Evolutionary conservation across 495 filamentous ascomycete species (phyloP).

Genomic region (Aspergillus steynii): DNA sequence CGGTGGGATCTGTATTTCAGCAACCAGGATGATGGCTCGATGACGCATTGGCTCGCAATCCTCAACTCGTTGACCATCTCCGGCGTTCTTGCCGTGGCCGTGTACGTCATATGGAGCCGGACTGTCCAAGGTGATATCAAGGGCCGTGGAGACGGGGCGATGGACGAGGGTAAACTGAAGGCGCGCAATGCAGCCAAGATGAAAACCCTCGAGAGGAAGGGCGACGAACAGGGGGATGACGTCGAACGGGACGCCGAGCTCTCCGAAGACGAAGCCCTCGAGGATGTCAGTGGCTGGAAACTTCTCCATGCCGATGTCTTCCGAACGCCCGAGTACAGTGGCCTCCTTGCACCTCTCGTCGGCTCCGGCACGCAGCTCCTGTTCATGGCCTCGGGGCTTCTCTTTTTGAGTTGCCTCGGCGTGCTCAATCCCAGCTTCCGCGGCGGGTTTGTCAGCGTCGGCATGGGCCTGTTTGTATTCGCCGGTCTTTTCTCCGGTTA

Average conservation of each 20-base stretch:
- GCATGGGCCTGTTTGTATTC: conserved; percentile 82
- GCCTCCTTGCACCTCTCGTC: conserved; percentile 79
- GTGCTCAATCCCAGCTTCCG: conserved; percentile 89
- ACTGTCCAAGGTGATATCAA: conserved; percentile 84
- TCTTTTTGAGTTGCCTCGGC: conserved; percentile 79
- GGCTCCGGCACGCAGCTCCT: conserved; percentile 89
- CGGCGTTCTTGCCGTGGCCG: conserved; percentile 75
- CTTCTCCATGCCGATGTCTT: conserved; percentile 95
- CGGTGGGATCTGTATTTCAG: conserved; percentile 95
- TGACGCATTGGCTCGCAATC: conserved; percentile 91
- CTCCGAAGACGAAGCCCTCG: conserved; percentile 74
- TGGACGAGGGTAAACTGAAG: conserved; percentile 69
- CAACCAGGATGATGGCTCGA: conserved; percentile 81
- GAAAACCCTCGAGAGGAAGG: conserved; percentile 54
- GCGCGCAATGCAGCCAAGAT: conserved; percentile 49
- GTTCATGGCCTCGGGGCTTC: conserved; percentile 78
- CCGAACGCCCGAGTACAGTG: conserved; percentile 70
- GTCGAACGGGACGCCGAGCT: conserved; percentile 61
- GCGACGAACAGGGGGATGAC: conserved; percentile 59
- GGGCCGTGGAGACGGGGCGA: conserved; percentile 59
- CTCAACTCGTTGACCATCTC: conserved; percentile 88
- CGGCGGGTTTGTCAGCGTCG: conserved; percentile 88
- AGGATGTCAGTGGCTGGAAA: conserved; percentile 93
- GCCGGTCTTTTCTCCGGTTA: conserved; percentile 92
- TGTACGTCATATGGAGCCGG: conserved; percentile 81